Conservation (phyloP, 2,329 filamentous ascomycete species). For the Exophiala xenobiotica region DNA sequence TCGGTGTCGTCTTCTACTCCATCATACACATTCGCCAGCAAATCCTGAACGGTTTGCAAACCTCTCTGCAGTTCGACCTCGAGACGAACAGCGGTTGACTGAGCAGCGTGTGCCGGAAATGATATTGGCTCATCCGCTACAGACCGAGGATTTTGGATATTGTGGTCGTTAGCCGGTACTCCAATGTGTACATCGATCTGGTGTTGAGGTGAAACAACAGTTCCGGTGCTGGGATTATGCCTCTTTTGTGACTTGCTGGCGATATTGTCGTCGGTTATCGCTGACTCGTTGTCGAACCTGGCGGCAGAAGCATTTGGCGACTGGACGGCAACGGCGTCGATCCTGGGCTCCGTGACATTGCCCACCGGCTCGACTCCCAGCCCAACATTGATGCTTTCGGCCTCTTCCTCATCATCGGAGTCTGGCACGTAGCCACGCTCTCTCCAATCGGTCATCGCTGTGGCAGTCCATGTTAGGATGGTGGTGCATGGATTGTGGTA, state of each 20-base stretch:
- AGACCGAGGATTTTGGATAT: neutral
- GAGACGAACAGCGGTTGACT: constrained; percentile 13
- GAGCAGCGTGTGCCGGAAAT: neutral
- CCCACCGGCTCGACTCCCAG: too few species aligned
- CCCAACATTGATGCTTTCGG: too few species aligned
- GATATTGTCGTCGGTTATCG: too few species aligned
- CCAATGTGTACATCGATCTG: neutral
- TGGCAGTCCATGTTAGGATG: constrained; percentile 22
- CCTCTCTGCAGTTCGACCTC: constrained; percentile 21
- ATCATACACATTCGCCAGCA: constrained; percentile 8
- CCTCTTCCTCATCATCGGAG: constrained; percentile 50
- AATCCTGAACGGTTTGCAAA: constrained; percentile 15
- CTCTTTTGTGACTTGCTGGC: neutral
- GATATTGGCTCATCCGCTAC: neutral
- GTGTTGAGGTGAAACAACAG: neutral
- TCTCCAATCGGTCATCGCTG: constrained; percentile 42
- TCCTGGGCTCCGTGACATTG: too few species aligned
- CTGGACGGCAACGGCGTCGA: too few species aligned
- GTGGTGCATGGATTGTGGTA: neutral
- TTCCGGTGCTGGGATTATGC: neutral
- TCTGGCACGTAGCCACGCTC: constrained; percentile 53
- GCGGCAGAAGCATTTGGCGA: too few species aligned
- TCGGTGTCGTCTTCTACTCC: constrained; percentile 14
- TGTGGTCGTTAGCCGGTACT: neutral
- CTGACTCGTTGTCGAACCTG: too few species aligned